Percentiles rank a stretch among this genome's conserved stretches.
phyloP scores from a whole-genome alignment of 2,329 filamentous ascomycete species.

The Apiospora arundinis region DNA sequence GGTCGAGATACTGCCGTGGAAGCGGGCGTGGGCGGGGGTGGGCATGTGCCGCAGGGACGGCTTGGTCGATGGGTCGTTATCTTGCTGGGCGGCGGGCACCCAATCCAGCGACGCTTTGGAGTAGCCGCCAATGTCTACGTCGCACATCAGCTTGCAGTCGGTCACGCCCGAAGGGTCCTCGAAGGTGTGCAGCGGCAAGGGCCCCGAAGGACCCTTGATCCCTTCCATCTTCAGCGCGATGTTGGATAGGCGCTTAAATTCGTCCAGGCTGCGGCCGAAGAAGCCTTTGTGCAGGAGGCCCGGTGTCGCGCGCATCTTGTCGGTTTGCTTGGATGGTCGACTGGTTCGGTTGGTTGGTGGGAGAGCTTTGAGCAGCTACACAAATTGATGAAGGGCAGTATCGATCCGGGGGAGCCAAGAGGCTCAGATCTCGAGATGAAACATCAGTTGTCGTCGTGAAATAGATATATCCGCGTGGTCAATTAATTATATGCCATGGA shows the following conservation, averaged over 20 bases:
- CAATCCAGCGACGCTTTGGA: conserved; percentile 77
- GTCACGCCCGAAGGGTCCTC: conserved; percentile 52
- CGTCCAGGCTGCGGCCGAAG: conserved; percentile 63
- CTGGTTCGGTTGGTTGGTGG: not conserved
- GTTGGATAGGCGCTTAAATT: conserved; percentile 61
- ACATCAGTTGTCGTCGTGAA: conserved; percentile 34
- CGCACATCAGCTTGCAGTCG: conserved; percentile 80
- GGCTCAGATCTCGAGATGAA: conserved; percentile 38
- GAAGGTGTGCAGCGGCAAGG: conserved; percentile 71
- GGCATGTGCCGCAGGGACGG: conserved; percentile 24
- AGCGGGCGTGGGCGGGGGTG: conserved; percentile 70
- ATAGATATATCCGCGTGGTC: not conserved
- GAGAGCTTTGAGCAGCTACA: not conserved
- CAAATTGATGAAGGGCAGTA: not conserved
- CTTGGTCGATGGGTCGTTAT: conserved; percentile 25
- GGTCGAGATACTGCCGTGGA: conserved; percentile 88
- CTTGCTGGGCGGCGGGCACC: conserved; percentile 43
- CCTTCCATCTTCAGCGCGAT: conserved; percentile 73
- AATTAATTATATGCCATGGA: not conserved
- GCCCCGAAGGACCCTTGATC: conserved; percentile 67
- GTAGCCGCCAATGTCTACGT: conserved; percentile 85
- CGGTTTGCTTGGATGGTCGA: not conserved
- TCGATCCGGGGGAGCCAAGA: conserved; percentile 36
- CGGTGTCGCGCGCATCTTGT: conserved; percentile 55
- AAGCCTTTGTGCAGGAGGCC: conserved; percentile 58